Evolutionary conservation across 306 rosid species (phyloP).

Genomic region (Datisca glomerata): DNA sequence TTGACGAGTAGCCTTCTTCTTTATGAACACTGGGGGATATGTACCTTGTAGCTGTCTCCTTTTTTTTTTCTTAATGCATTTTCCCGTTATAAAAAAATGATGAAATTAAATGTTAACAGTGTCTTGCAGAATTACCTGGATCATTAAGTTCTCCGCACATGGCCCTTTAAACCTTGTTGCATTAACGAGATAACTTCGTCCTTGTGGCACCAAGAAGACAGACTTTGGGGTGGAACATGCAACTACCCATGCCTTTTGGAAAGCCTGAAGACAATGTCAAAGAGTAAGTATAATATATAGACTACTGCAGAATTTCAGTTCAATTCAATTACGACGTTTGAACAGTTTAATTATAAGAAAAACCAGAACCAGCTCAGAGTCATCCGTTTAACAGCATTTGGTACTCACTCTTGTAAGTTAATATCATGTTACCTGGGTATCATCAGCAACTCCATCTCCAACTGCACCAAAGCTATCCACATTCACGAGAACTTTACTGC

Average conservation of each 20-base stretch:
- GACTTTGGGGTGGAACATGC: conserved; percentile 63
- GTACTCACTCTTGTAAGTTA: too few relatives aligned
- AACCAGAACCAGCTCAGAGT: too few relatives aligned
- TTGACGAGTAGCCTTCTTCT: too few relatives aligned
- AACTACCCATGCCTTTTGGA: conserved; percentile 61
- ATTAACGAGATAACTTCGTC: conserved; percentile 55
- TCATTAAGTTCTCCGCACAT: conserved; percentile 45
- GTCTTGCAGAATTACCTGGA: conserved; percentile 44
- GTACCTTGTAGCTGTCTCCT: too few relatives aligned
- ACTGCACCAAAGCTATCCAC: conserved; percentile 84
- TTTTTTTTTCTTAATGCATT: too few relatives aligned
- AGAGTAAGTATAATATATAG: too few relatives aligned
- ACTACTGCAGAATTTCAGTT: too few relatives aligned
- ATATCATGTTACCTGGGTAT: conserved; percentile 66
- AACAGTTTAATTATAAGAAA: too few relatives aligned
- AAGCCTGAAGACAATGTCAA: conserved; percentile 46
- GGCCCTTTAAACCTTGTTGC: conserved; percentile 85
- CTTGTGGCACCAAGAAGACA: conserved; percentile 73
- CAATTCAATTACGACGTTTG: too few relatives aligned
- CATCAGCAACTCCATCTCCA: conserved; percentile 81
- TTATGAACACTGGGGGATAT: too few relatives aligned
- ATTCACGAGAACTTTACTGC: conserved; percentile 81
- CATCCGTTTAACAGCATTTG: too few relatives aligned
- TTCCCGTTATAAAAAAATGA: too few relatives aligned
- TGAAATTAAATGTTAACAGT: background rate